Base-by-base conservation (phyloP, 805 yeast species). In the Candida corydali region DNA sequence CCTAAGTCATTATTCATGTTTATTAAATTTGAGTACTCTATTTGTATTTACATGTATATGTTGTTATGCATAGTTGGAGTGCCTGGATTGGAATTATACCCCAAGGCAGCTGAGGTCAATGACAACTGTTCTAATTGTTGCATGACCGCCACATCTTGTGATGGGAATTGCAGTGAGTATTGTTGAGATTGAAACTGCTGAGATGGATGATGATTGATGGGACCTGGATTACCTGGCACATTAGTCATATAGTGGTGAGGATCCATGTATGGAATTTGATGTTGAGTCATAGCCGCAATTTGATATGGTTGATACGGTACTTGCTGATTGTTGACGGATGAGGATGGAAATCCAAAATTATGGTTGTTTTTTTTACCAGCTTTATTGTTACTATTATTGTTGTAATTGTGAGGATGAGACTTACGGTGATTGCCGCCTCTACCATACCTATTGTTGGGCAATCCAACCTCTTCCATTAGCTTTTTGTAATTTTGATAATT, bases 381-480 rank as follows among this genome's bases (percentile, higher is more conserved):
- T 19, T 12, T 17, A 30, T 22, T 26, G 12, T 26, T 26, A 16
- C 19, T 36, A 19, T 32, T 33, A 28, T 37, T 32, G 15, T 30
- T 34, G 14, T 38, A 29, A 29, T 42, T 36, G 20, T 40, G 40
- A n/a, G n/a, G n/a, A n/a, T n/a, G n/a, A n/a, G n/a, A n/a, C 35
- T 43, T 34, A 18, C 40, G 45, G 9, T 16, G 45, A 41, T 54
- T 57, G 32, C 57, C 48, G 43, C 54, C 58, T 37, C 57, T 52
- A 26, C 62, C 52, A 29, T 63, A 44, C 33, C 69, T 49, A 32
- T 55, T 55, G 38, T 55, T 57, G 8, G 69, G 55, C 26, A 89
- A 64, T 3, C 97, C 97, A 43, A 88, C 91, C 58, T 91, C 98
- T 48, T 91, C 98, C 73, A 89, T 75, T 39, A 93, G 67, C 45